Conservation (phyloP, 345 rosid genomes). For the Hirschfeldia incana region DNA sequence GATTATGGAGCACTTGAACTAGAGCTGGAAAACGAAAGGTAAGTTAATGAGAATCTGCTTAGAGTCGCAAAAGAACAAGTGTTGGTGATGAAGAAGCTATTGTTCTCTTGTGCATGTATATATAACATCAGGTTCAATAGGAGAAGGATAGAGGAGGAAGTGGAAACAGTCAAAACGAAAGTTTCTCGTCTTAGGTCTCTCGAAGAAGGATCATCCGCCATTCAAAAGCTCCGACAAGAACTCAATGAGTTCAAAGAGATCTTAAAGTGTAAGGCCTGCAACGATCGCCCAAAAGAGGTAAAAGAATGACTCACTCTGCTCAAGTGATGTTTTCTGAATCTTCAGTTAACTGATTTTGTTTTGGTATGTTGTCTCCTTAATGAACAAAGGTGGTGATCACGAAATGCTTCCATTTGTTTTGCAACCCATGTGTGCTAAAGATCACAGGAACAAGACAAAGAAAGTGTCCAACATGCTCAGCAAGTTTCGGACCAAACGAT, state of each 20-base stretch:
- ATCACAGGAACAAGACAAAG: conserved; percentile 72
- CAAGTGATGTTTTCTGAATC: neutral
- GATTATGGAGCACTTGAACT: conserved; percentile 55
- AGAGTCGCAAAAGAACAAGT: neutral
- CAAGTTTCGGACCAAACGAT: conserved; percentile 85
- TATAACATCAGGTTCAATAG: conserved; percentile 56
- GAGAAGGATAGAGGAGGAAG: conserved; percentile 81
- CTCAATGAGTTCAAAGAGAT: conserved; percentile 85
- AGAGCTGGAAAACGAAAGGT: conserved; percentile 80
- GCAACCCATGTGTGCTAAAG: conserved; percentile 81
- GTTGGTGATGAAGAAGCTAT: conserved; percentile 7
- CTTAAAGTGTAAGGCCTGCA: conserved; percentile 87
- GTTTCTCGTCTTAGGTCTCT: conserved; percentile 55
- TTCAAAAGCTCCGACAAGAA: conserved; percentile 77
- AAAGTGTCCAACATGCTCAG: conserved; percentile 81
- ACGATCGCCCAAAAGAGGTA: conserved; percentile 90
- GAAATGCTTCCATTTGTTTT: conserved; percentile 93
- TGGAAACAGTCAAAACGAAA: conserved; percentile 68
- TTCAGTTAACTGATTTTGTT: conserved; percentile 5
- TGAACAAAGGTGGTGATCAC: conserved; percentile 89
- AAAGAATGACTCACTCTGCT: neutral
- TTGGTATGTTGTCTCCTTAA: neutral
- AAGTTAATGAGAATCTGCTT: conserved; percentile 4
- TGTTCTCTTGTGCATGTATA: neutral
- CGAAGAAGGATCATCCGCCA: conserved; percentile 65